Percentiles rank a stretch among this genome's conserved stretches.
Conservation (phyloP, 1,284 basidiomycete genomes). For the Cutaneotrichosporon sp. region DNA sequence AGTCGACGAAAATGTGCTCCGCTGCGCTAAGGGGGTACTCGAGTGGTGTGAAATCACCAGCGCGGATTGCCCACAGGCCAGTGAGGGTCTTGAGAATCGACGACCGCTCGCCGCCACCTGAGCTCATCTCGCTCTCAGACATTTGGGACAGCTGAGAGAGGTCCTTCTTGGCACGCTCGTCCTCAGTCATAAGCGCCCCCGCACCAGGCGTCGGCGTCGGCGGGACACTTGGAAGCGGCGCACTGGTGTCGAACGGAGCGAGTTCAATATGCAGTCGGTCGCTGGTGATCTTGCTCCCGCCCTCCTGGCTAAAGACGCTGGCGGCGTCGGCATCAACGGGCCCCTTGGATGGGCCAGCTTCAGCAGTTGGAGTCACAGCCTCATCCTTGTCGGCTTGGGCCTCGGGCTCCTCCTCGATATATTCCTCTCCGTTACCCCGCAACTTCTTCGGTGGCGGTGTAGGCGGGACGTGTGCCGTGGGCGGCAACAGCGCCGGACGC, state of each 20-base stretch:
- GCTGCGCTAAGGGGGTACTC: conserved; percentile 54
- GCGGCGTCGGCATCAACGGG: background rate
- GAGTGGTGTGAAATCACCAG: conserved; percentile 54
- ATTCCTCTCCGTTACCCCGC: background rate
- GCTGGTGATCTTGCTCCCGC: conserved; percentile 3
- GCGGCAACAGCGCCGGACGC: background rate
- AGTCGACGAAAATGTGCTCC: conserved; percentile 92
- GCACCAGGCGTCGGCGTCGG: conserved; percentile 9
- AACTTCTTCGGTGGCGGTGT: background rate
- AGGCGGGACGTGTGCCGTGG: background rate
- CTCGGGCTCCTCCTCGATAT: background rate
- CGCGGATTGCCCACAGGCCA: conserved; percentile 66
- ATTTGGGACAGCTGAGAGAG: conserved; percentile 39
- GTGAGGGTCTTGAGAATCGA: conserved; percentile 83
- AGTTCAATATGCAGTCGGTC: conserved; percentile 47
- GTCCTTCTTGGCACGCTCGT: conserved; percentile 19
- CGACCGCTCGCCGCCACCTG: conserved; percentile 58
- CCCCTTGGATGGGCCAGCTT: background rate
- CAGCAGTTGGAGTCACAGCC: too few species aligned
- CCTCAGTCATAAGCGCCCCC: conserved; percentile 30
- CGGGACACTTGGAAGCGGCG: conserved; percentile 46
- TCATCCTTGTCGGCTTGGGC: background rate
- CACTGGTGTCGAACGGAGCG: conserved; percentile 47
- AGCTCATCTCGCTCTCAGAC: conserved; percentile 51
- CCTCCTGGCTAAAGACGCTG: background rate